Conservation (phyloP, 345 rosid genomes). For the Eucalyptus camaldulensis region DNA sequence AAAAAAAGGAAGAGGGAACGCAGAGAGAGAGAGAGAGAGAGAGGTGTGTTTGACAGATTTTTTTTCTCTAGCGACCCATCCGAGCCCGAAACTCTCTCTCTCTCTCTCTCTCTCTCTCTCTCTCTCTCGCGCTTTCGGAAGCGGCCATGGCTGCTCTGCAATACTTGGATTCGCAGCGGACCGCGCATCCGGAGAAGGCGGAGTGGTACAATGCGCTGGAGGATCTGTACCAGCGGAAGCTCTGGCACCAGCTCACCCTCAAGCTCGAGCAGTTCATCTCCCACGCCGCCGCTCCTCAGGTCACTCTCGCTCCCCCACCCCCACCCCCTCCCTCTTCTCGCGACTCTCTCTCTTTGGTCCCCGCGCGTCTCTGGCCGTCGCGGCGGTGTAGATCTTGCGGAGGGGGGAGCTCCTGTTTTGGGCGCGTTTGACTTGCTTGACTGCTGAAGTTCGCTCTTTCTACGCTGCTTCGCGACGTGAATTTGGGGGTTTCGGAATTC, state of each 20-base stretch:
- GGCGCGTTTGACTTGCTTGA: background rate
- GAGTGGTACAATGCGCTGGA: slow-evolving; percentile 89
- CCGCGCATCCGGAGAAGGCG: slow-evolving; percentile 65
- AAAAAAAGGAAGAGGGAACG: background rate
- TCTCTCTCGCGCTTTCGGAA: background rate
- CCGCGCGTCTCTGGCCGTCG: background rate
- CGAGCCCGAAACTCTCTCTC: background rate
- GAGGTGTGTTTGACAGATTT: background rate
- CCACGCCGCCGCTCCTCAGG: slow-evolving; percentile 79
- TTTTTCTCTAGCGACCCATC: background rate
- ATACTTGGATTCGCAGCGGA: slow-evolving; percentile 65
- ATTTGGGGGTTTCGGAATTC: background rate
- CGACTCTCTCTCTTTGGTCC: background rate
- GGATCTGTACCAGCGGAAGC: slow-evolving; percentile 98
- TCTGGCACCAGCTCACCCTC: slow-evolving; percentile 98
- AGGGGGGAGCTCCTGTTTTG: background rate
- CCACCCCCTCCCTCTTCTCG: background rate
- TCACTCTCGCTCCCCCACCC: background rate
- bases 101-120: background rate
- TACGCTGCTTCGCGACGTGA: background rate
- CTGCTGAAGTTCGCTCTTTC: background rate
- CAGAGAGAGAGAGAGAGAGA: background rate
- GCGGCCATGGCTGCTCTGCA: slow-evolving; percentile 80
- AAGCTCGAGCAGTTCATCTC: slow-evolving; percentile 97
- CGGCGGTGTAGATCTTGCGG: background rate